Evolutionary conservation across 352 stramenopile species (phyloP).

Genomic region (Phytophthora hybrid): DNA sequence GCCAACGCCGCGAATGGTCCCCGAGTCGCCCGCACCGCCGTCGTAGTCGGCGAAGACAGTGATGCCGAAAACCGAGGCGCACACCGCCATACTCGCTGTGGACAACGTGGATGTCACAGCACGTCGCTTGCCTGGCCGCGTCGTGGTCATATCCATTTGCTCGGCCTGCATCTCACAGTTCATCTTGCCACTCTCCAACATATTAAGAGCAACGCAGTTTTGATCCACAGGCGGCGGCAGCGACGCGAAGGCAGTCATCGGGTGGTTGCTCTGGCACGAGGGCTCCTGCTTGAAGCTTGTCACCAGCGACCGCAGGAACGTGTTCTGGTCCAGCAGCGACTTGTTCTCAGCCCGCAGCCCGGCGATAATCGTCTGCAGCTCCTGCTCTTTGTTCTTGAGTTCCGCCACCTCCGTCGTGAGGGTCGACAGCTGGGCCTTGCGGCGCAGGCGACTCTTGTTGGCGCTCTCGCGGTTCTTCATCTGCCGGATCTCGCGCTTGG

Average conservation of each 20-base stretch:
- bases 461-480: conserved; percentile 91
- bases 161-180: conserved; percentile 21
- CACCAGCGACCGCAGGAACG: conserved; percentile 80
- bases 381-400: conserved; percentile 73
- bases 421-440: conserved; percentile 76
- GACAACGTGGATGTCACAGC: conserved; percentile 52
- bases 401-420: conserved; percentile 67
- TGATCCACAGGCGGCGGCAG: conserved; percentile 42
- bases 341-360: conserved; percentile 81
- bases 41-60: conserved; percentile 75
- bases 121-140: conserved; percentile 48
- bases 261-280: conserved; percentile 18
- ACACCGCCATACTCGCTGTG: conserved; percentile 71
- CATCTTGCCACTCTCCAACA: conserved; percentile 43
- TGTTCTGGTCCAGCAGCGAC: conserved; percentile 80
- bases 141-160: conserved; percentile 25
- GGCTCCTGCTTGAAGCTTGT: conserved; percentile 53
- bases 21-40: conserved; percentile 36
- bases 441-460: conserved; percentile 80
- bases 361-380: conserved; percentile 74
- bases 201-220: conserved; percentile 27
- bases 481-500: conserved; percentile 84
- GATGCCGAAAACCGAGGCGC: conserved; percentile 82
- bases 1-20: conserved; percentile 60
- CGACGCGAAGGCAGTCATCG: conserved; percentile 31